Conservation (phyloP, 768 basidiomycete species). For the Agrocybe praecox region DNA sequence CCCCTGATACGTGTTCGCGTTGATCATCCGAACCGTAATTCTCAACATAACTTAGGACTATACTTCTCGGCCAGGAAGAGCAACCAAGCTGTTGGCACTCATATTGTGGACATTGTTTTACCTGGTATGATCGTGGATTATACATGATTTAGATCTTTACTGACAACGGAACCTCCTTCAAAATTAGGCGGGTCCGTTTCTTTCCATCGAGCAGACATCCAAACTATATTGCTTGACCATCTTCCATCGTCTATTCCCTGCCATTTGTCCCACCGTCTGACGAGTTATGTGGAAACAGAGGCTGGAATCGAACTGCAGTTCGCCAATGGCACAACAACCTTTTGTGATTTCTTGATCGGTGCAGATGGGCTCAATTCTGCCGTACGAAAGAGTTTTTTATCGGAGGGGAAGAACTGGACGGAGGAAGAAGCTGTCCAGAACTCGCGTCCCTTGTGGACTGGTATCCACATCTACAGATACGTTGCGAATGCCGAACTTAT, state of each 20-base stretch:
- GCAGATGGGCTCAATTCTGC: conserved; percentile 44
- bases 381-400: conserved; percentile 20
- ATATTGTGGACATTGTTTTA: neutral
- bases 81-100: neutral
- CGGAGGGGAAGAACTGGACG: conserved; percentile 25
- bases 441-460: conserved; percentile 10
- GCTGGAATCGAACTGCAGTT: conserved; percentile 33
- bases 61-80: neutral
- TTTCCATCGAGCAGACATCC: conserved; percentile 40
- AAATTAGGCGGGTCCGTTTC: conserved; percentile 25
- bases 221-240: conserved; percentile 30
- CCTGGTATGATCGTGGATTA: neutral
- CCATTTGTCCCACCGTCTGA: conserved; percentile 34
- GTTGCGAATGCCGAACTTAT: conserved; percentile 17
- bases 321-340: conserved; percentile 30
- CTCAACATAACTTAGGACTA: neutral
- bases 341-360: conserved; percentile 42
- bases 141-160: no score
- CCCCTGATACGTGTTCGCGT: neutral
- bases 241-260: conserved; percentile 23
- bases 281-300: conserved; percentile 24
- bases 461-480: neutral
- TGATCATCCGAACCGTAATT: neutral
- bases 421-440: neutral
- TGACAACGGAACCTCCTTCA: neutral